Percentiles rank a stretch among this genome's conserved stretches.
These are phyloP conservation scores for Fusarium chuoi DNA, from an alignment of 2,329 filamentous ascomycete species.

Conservation along the genomic window DNA sequence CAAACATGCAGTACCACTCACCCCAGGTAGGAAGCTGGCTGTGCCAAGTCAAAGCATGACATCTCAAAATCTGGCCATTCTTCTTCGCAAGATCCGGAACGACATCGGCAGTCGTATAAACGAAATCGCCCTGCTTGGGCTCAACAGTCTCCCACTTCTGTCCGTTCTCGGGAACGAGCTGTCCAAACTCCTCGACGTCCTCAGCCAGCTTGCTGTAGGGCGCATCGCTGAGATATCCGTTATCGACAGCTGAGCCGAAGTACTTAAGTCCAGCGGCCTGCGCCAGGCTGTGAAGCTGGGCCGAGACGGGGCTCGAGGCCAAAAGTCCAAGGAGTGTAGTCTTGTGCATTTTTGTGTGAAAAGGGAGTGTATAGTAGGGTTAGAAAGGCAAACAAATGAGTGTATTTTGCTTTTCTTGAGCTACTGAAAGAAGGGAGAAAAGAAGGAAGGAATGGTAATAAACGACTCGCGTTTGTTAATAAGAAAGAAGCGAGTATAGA, in stretches of 20 bases:
- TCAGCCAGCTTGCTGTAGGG: conserved; percentile 66
- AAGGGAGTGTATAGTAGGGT: conserved; percentile 3
- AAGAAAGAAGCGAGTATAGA: background rate
- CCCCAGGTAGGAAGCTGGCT: conserved; percentile 47
- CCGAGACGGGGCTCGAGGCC: conserved; percentile 42
- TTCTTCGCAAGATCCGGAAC: conserved; percentile 59
- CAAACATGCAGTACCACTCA: background rate
- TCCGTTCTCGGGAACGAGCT: conserved; percentile 72
- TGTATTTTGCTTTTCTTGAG: conserved; percentile 5
- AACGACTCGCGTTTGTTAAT: conserved; percentile 21
- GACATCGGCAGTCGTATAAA: conserved; percentile 66
- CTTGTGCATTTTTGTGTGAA: conserved; percentile 35
- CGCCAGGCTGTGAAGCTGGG: conserved; percentile 62
- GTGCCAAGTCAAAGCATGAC: conserved; percentile 69
- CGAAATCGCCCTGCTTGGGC: conserved; percentile 65
- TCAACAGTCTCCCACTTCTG: conserved; percentile 73
- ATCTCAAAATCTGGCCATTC: conserved; percentile 65
- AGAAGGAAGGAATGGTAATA: conserved; percentile 7
- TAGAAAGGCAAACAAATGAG: conserved; percentile 11
- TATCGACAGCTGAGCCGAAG: conserved; percentile 74
- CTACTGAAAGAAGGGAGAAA: conserved; percentile 8
- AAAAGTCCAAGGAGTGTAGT: conserved; percentile 38
- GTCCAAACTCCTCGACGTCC: conserved; percentile 68
- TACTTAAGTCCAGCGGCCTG: conserved; percentile 67
- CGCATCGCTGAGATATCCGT: conserved; percentile 62